Conservation (phyloP, 179 eudicot genomes). For the Silene noctiflora region DNA sequence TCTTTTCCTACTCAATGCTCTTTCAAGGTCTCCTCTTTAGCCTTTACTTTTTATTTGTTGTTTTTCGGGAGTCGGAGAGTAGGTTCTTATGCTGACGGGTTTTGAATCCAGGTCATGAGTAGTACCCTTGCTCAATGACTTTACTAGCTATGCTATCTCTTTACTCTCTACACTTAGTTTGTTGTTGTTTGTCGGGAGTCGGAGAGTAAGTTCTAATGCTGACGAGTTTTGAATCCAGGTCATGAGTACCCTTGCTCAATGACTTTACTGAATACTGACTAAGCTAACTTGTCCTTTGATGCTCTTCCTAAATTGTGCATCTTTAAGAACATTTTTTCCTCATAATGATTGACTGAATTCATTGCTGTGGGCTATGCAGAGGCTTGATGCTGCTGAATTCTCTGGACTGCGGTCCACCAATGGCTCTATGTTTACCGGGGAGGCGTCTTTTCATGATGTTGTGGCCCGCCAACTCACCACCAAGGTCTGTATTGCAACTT, state of each 20-base stretch:
- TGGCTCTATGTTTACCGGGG: slow-evolving; percentile 48
- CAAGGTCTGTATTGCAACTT: slow-evolving; percentile 39
- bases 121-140: not conserved
- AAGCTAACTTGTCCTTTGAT: not conserved
- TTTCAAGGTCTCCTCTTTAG: slow-evolving; percentile 40
- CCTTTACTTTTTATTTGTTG: not conserved
- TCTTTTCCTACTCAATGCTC: slow-evolving; percentile 66
- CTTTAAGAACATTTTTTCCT: not conserved
- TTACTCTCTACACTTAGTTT: no score
- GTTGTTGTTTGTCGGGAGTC: not conserved
- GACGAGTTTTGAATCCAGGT: not conserved
- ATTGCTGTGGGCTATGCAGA: slow-evolving; percentile 41
- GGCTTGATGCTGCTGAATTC: slow-evolving; percentile 64
- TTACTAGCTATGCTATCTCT: no score
- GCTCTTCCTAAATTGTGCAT: not conserved
- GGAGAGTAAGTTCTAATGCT: not conserved
- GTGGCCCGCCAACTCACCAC: slow-evolving; percentile 66
- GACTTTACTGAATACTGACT: no score
- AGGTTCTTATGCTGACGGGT: not conserved
- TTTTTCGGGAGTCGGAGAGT: no score
- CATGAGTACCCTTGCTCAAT: not conserved
- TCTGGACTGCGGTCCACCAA: slow-evolving; percentile 72
- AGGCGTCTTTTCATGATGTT: slow-evolving; percentile 63
- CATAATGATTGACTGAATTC: not conserved
- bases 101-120: not conserved